Conservation (phyloP, 1,284 basidiomycete genomes). For the Apiotrichum gracile region DNA sequence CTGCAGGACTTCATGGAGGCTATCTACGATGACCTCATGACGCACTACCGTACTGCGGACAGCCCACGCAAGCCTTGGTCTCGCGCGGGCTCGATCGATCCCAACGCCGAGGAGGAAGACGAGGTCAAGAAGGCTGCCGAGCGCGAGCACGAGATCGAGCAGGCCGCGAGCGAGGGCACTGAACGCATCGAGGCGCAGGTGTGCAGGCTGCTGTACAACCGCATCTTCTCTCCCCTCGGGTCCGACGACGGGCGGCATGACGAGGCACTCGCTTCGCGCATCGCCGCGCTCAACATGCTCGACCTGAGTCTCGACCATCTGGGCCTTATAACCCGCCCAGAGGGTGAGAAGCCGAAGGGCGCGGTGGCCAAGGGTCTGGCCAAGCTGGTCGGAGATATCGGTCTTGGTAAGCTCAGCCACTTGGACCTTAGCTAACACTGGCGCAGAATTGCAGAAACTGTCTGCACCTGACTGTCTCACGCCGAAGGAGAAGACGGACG, state of each 20-base stretch:
- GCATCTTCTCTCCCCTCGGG: constrained; percentile 59
- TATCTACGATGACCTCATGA: constrained; percentile 55
- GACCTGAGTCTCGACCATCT: constrained; percentile 81
- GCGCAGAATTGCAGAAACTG: constrained; percentile 63
- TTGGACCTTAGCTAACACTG: background rate
- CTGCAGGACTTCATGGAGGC: constrained; percentile 70
- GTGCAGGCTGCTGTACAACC: constrained; percentile 66
- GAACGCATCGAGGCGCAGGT: constrained; percentile 66
- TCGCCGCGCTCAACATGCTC: constrained; percentile 82
- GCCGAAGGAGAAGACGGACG: constrained; percentile 70
- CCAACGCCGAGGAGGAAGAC: constrained; percentile 14
- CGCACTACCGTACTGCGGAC: constrained; percentile 26
- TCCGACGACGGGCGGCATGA: constrained; percentile 80
- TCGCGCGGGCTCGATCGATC: constrained; percentile 19
- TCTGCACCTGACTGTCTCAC: constrained; percentile 56
- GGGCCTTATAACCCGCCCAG: constrained; percentile 62
- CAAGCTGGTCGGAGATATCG: constrained; percentile 64
- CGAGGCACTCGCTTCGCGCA: constrained; percentile 75
- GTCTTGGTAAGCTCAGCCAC: constrained; percentile 57
- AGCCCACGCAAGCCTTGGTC: constrained; percentile 18
- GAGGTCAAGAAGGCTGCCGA: constrained; percentile 4
- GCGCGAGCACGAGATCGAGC: constrained; percentile 47
- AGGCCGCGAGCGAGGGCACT: constrained; percentile 50
- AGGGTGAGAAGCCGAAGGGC: constrained; percentile 41
- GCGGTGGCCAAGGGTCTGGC: constrained; percentile 56